Percentiles rank a stretch among this genome's conserved stretches.
These are phyloP conservation scores for Trichophyton benhamiae DNA, from an alignment of 2,329 filamentous ascomycete species.

Conservation along the genomic window DNA sequence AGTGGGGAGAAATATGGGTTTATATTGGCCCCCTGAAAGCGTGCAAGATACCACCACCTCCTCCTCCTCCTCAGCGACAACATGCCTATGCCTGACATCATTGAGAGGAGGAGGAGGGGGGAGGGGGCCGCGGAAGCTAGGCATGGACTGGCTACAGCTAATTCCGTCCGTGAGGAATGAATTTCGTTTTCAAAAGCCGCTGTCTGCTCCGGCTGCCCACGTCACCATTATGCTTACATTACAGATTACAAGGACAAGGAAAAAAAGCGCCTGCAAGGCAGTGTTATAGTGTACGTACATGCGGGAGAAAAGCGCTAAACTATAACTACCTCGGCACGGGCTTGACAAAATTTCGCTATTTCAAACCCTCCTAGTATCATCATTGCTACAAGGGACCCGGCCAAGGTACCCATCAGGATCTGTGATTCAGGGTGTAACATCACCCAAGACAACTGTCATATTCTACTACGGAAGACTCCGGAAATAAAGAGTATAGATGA, in stretches of 20 bases:
- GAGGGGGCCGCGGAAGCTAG: not conserved
- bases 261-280: not conserved
- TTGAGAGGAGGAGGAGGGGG: not conserved
- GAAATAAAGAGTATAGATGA: conserved; percentile 5
- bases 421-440: not conserved
- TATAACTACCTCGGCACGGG: not conserved
- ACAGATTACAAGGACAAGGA: too few relatives aligned
- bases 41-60: not conserved
- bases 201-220: not conserved
- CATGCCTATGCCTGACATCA: not conserved
- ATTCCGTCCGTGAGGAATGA: not conserved
- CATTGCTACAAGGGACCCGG: not conserved
- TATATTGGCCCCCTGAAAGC: too few relatives aligned
- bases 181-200: not conserved
- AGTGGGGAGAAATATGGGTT: not conserved
- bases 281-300: not conserved
- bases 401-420: conserved; percentile 6
- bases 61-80: too few relatives aligned
- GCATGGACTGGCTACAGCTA: not conserved
- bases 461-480: conserved; percentile 3
- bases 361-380: not conserved
- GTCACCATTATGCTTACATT: not conserved
- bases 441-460: not conserved
- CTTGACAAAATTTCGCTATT: not conserved
- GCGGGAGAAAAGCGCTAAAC: not conserved